A percentile compares a stretch with the other conserved stretches of the same genome.
These are phyloP conservation scores for Chiua virens DNA, from an alignment of 768 basidiomycete genomes.

Conservation along the genomic window DNA sequence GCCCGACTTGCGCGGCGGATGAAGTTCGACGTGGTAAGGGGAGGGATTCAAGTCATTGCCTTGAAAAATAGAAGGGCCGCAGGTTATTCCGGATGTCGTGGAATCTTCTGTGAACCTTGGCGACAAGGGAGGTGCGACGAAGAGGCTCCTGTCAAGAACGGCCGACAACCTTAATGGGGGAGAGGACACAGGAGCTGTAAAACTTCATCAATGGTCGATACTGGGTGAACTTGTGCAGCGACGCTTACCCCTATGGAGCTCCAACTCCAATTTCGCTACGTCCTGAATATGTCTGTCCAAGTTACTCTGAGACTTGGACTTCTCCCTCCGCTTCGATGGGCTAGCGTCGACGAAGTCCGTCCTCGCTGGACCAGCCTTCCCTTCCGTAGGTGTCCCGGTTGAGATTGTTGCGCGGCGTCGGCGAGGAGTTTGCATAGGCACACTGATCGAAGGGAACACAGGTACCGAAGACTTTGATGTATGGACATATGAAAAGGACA, in stretches of 20 bases:
- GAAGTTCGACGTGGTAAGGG: conserved; percentile 63
- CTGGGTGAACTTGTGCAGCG: neutral
- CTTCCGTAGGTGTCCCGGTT: conserved; percentile 55
- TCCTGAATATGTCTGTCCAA: conserved; percentile 68
- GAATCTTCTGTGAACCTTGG: conserved; percentile 40
- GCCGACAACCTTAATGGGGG: conserved; percentile 60
- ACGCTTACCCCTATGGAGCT: conserved; percentile 60
- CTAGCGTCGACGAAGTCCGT: conserved; percentile 43
- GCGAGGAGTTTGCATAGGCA: conserved; percentile 34
- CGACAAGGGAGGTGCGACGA: conserved; percentile 53
- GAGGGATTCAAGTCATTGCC: conserved; percentile 57
- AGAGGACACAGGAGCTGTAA: conserved; percentile 33
- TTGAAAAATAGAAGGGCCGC: conserved; percentile 11
- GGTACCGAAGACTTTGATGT: conserved; percentile 21
- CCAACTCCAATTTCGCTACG: conserved; percentile 60
- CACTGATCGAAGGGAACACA: conserved; percentile 15
- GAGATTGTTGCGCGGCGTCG: conserved; percentile 66
- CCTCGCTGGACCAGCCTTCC: conserved; percentile 19
- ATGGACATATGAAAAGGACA: conserved; percentile 23
- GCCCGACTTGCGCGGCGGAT: conserved; percentile 48
- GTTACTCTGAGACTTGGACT: conserved; percentile 65
- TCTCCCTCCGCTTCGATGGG: conserved; percentile 64
- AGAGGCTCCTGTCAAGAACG: conserved; percentile 66
- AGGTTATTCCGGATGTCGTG: conserved; percentile 20
- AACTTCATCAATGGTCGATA: conserved; percentile 2